Evolutionary conservation across 1,139 yeast species (phyloP), one percentile per base, ranked within the genome.

Genomic region (Pichia norvegensis): DNA sequence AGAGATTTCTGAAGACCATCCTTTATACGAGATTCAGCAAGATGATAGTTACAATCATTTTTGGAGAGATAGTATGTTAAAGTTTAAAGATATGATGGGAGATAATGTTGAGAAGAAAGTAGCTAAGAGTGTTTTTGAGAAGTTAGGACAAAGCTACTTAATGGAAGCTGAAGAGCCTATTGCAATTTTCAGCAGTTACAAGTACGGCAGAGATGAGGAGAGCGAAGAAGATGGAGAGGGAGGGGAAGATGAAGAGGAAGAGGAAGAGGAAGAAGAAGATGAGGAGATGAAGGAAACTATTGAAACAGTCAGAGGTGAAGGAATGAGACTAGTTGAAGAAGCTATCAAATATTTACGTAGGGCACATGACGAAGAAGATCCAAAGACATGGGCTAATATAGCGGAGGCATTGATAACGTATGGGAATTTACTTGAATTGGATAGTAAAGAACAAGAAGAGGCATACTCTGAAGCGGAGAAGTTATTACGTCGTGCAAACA

Each of bases 321-420:
- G 87, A 1, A 68, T 74, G 41, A 66, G 69, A 4, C 64, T 73
- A 44, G 73, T 81, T 23, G 56, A 64, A n/a, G 65, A 65, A 25
- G 95, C 95, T 0, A 66, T 85, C 35, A 66, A 69, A 36, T 74
- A 76, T 55, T 68, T 86, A 46, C 65, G 70, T 48, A 66, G 69
- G 49, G 82, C 88, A 1, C 78, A 81, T 61, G 78, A 79, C 44
- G 79, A 78, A 29, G 86, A 81, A 44, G 86, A 82, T 35, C 95
- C 95, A 0, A 83, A 81, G 49, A 71, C 83, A 9, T 83, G 92
- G 84, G 95, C 81, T 7, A 76, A 76, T 54, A 68, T 84, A 39
- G 96, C 96, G 2, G 97, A 92, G 62, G 90, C 95, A 1, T 72
- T 78, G 60, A 85, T 90, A 33, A 76, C 83, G 14, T 67, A 85